Conservation (phyloP, 352 stramenopile genomes). For the Phytopythium boreale region DNA sequence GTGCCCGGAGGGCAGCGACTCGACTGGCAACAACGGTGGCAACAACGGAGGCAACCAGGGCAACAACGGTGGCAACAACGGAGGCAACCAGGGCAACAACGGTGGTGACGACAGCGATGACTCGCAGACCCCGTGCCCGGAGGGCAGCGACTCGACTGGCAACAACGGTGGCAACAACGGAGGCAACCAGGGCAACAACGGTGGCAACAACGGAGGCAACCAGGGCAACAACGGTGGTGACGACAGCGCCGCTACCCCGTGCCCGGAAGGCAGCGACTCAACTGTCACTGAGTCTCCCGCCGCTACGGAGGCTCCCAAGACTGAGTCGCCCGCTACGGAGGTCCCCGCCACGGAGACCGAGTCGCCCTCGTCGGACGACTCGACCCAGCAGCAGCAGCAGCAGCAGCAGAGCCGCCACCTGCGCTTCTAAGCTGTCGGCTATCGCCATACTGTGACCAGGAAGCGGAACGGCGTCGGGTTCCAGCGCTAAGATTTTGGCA, state of each 20-base stretch:
- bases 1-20: conserved; percentile 1
- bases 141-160: conserved; percentile 1
- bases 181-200: neutral
- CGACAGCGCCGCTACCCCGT: neutral
- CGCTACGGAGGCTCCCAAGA: too few relatives aligned
- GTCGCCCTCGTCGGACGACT: neutral
- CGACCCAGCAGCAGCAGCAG: conserved; percentile 7
- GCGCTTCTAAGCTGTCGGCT: conserved; percentile 9
- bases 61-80: neutral
- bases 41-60: conserved; percentile 1
- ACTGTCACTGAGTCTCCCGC: too few relatives aligned
- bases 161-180: conserved; percentile 2
- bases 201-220: neutral
- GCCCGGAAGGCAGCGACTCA: conserved; percentile 1
- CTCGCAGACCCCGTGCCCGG: neutral
- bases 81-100: neutral
- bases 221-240: neutral
- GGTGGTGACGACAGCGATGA: neutral
- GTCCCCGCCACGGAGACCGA: neutral
- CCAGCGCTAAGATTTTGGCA: neutral
- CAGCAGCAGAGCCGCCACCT: conserved; percentile 7
- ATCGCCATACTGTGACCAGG: too few relatives aligned
- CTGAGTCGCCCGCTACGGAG: too few relatives aligned
- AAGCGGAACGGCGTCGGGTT: neutral
- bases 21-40: conserved; percentile 1